Conservation (phyloP, 176 grass and related monocot genomes). For the Poa annua region DNA sequence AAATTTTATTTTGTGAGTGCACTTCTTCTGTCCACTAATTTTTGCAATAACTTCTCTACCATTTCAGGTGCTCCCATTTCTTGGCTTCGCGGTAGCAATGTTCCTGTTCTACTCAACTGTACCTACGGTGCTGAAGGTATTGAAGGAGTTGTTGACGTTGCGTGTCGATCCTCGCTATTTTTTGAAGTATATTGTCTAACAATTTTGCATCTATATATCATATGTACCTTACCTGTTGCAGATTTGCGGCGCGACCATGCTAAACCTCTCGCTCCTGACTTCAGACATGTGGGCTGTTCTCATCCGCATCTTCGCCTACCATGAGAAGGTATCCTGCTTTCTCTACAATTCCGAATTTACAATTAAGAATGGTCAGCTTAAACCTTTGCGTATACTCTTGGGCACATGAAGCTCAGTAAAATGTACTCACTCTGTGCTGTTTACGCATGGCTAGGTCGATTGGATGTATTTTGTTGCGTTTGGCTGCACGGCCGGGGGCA, state of each 20-base stretch:
- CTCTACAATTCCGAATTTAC: neutral
- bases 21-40: neutral
- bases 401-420: neutral
- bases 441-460: constrained; percentile 56
- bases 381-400: neutral
- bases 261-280: constrained; percentile 66
- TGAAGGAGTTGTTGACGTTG: neutral
- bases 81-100: constrained; percentile 76
- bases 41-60: neutral
- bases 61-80: constrained; percentile 65
- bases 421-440: constrained; percentile 17
- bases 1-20: neutral
- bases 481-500: constrained; percentile 42
- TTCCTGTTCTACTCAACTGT: constrained; percentile 82
- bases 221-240: constrained; percentile 16
- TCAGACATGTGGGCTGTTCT: constrained; percentile 80
- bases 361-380: neutral
- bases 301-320: constrained; percentile 66
- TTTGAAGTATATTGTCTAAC: neutral
- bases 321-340: constrained; percentile 48
- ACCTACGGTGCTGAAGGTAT: constrained; percentile 68
- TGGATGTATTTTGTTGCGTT: constrained; percentile 83
- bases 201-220: neutral
- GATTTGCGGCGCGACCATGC: constrained; percentile 62
- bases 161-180: constrained; percentile 1